phyloP scores from a whole-genome alignment of 1,284 basidiomycete species.

The Ganoderma multipileum region DNA sequence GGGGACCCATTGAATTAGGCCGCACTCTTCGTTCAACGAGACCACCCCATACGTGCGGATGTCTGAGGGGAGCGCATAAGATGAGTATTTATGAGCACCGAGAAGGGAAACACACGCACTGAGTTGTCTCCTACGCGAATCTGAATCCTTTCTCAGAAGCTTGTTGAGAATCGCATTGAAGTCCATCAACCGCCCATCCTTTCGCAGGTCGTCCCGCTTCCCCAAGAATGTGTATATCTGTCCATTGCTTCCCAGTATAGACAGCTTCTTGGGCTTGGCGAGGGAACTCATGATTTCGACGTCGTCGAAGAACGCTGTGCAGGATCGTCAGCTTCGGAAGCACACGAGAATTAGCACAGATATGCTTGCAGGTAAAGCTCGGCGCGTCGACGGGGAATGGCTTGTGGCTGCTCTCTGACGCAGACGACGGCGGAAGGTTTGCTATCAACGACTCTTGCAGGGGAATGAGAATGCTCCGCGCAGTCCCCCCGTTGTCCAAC shows the following conservation, averaged over 20 bases:
- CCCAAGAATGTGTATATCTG: conserved; percentile 91
- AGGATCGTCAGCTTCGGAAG: background rate
- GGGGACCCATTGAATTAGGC: conserved; percentile 98
- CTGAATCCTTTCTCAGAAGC: conserved; percentile 91
- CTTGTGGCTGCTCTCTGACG: conserved; percentile 70
- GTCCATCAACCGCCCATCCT: conserved; percentile 98
- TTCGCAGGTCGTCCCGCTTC: conserved; percentile 97
- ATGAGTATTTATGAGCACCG: conserved; percentile 7
- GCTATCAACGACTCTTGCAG: conserved; percentile 94
- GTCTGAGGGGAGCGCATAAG: conserved; percentile 53
- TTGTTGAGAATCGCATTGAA: conserved; percentile 99
- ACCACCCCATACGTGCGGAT: conserved; percentile 97
- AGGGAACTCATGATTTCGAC: conserved; percentile 95
- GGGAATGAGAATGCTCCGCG: conserved; percentile 76
- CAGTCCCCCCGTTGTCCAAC: conserved; percentile 37
- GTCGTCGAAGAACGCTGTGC: conserved; percentile 79
- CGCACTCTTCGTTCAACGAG: conserved; percentile 96
- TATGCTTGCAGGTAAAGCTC: conserved; percentile 72
- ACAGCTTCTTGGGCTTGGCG: conserved; percentile 92
- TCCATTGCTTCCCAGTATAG: conserved; percentile 86
- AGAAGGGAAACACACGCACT: conserved; percentile 56
- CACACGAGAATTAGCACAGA: too few species aligned
- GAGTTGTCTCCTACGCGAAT: conserved; percentile 88
- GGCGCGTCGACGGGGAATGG: conserved; percentile 87
- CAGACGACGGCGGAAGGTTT: conserved; percentile 80